Base-by-base conservation (phyloP, 768 basidiomycete species). In the Hortiboletus flavorubellus region DNA sequence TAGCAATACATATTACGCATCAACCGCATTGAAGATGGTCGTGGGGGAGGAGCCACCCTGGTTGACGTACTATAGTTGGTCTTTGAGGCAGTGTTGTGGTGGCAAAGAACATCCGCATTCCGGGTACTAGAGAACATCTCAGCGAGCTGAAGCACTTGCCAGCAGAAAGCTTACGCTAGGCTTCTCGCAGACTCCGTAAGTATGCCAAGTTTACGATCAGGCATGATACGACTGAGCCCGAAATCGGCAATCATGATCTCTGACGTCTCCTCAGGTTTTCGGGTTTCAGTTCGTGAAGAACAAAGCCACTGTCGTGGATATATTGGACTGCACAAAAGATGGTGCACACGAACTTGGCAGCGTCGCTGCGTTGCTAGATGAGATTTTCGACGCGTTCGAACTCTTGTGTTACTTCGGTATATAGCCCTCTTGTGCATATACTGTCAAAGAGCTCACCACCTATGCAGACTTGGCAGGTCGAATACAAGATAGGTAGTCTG, bases 361-460 rank as follows among this genome's bases (percentile, higher is more conserved):
- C 97, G 64, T 99, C 96, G 47, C 91, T 93, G 40, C 64, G 15
- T 73, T 73, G 60, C 50, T 56, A 29, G 67, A 60, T 57, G 59
- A 38, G 64, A 73, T 46, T 45, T 26, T 34, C 30, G 43, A 55
- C 23, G 38, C 14, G n/a, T 15, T 53, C n/a, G 33, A 40, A 37
- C 39, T 29, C 12, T 8, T n/a, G 29, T 52, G 40, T 10, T 5
- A 75, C 86, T 74, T 99, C 96, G 67, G 93, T 94, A 72, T 97
- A 98, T 69, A 93, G 93, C 49, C 93, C 94, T 72, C 94, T 93
- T 33, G 93, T 93, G 67, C 96, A 98, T 77, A 99, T 98, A 46
- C 96, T 83, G 72, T 99, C 96, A 65, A 99, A 98, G n/a, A 99
- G 84, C 72, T 99, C 96, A 42, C 96, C 95, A 49, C 94, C 94